Base-by-base conservation (phyloP, 495 filamentous ascomycete species). In the Hamigera avellanea region DNA sequence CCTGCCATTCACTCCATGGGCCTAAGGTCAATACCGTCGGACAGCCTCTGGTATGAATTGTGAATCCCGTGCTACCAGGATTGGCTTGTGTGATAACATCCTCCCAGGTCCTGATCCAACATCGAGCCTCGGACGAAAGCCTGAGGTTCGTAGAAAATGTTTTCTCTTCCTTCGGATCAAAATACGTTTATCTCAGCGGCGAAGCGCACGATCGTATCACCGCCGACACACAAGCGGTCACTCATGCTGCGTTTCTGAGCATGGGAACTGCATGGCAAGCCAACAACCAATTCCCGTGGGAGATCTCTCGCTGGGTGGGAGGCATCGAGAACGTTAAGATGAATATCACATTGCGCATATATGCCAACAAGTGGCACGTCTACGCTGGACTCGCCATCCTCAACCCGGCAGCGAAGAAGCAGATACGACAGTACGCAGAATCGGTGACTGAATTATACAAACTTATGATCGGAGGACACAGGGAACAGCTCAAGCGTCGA, bases 291-390 rank as follows among this genome's bases (percentile, higher is more conserved):
- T 96, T 95, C 48, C 91, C 91, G 1, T 98, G 91, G 91, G 91
- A 98, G 45, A 76, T 83, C 31, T 73, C 76, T 6, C 85, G 89
- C 40, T 98, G 95, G 65, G 72, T 93, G 2, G 89, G 91, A 35
- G 91, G 93, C 16, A 95, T 98, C 52, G 91, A 98, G 64, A 98
- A 98, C 59, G 86, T 96, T 52, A 98, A 98, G 65, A 95, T 95
- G 61, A 98, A 98, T 59, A 76, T 95, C 42, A 96, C 86, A 26
- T 61, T 98, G 42, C 85, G 91, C 47, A 98, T 98, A 57, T 98
- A 95, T 63, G 79, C 82, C 40, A 93, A 93, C 57, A 96, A 95
- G 58, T 98, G 91, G 91, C 91, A 98, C 59, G 91, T 98, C 37
- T 98, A 98, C 56, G 91, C 91, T 21, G 91, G 91, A 3, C 78